These are phyloP conservation scores for Lipomyces yarrowii DNA, from an alignment of 1,139 yeast species.

Conservation along the genomic window DNA sequence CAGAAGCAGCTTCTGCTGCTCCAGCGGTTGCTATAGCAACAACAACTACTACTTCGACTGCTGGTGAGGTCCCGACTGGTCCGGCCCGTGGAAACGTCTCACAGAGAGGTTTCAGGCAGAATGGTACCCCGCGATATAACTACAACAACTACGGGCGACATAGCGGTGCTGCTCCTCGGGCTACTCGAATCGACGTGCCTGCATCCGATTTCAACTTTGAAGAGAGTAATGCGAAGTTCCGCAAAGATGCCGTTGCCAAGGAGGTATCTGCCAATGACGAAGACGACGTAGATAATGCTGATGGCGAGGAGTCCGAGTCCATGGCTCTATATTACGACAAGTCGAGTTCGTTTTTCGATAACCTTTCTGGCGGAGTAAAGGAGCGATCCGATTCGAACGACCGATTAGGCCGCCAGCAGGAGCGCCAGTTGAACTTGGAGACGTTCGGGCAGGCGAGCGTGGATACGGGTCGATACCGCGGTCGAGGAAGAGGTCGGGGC, in stretches of 20 bases:
- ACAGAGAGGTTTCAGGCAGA: constrained; percentile 22
- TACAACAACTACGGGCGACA: constrained; percentile 5
- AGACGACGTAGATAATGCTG: constrained; percentile 41
- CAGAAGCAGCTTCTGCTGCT: constrained; percentile 18
- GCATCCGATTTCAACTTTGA: constrained; percentile 65
- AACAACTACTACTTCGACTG: constrained; percentile 10
- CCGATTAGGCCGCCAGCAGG: constrained; percentile 61
- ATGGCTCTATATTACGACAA: constrained; percentile 50
- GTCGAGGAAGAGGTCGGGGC: constrained; percentile 44
- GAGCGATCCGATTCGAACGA: constrained; percentile 31
- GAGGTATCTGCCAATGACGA: constrained; percentile 41
- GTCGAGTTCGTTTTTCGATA: constrained; percentile 59
- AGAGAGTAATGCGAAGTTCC: constrained; percentile 63
- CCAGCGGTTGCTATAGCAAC: constrained; percentile 4
- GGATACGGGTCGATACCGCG: constrained; percentile 32
- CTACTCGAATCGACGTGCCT: constrained; percentile 39
- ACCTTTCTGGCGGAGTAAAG: constrained; percentile 45
- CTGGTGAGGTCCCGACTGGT: constrained; percentile 14
- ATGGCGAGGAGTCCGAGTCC: constrained; percentile 34
- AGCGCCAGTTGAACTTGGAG: constrained; percentile 61
- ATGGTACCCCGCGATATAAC: constrained; percentile 7
- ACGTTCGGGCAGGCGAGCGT: constrained; percentile 63
- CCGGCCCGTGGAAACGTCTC: constrained; percentile 27
- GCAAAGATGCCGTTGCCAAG: constrained; percentile 41
- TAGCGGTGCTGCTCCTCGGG: constrained; percentile 8